These are phyloP conservation scores for Clarireedia hainanense DNA, from an alignment of 2,329 filamentous ascomycete species.

Conservation along the genomic window DNA sequence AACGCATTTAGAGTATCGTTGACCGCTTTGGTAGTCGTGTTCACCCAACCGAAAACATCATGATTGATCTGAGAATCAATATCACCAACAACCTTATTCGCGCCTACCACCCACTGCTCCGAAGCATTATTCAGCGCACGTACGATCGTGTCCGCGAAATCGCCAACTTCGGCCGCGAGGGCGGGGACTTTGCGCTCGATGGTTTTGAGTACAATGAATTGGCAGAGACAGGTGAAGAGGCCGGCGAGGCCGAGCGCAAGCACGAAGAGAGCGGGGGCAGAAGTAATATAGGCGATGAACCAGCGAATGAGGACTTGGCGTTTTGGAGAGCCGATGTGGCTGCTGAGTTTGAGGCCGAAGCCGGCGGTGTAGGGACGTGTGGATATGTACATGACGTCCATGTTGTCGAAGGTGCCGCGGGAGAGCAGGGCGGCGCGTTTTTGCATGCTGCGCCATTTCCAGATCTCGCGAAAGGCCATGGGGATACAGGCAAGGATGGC, in stretches of 20 bases:
- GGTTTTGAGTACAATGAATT: constrained; percentile 55
- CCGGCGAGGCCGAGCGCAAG: constrained; percentile 60
- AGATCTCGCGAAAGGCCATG: constrained; percentile 75
- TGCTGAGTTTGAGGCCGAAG: constrained; percentile 62
- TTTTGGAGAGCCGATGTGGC: constrained; percentile 51
- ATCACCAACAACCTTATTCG: constrained; percentile 52
- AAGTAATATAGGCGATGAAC: constrained; percentile 62
- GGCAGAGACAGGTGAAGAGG: constrained; percentile 58
- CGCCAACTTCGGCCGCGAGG: constrained; percentile 55
- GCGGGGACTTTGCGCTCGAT: constrained; percentile 58
- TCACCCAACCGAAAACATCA: constrained; percentile 81
- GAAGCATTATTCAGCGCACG: constrained; percentile 55
- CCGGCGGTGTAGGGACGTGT: constrained; percentile 71
- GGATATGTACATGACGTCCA: constrained; percentile 84
- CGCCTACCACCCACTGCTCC: constrained; percentile 52
- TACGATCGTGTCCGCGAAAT: constrained; percentile 59
- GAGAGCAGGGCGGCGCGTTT: constrained; percentile 59
- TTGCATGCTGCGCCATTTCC: constrained; percentile 66
- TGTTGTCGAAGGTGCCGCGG: constrained; percentile 61
- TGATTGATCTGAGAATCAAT: constrained; percentile 70
- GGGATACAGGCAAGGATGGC: constrained; percentile 68
- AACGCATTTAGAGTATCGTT: constrained; percentile 82
- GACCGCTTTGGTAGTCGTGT: constrained; percentile 71
- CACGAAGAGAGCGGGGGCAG: constrained; percentile 59
- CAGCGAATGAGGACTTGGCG: constrained; percentile 58